Percentiles rank a stretch among this genome's conserved stretches.
phyloP scores from a whole-genome alignment of 345 rosid genomes.

The Syzygium aromaticum region DNA sequence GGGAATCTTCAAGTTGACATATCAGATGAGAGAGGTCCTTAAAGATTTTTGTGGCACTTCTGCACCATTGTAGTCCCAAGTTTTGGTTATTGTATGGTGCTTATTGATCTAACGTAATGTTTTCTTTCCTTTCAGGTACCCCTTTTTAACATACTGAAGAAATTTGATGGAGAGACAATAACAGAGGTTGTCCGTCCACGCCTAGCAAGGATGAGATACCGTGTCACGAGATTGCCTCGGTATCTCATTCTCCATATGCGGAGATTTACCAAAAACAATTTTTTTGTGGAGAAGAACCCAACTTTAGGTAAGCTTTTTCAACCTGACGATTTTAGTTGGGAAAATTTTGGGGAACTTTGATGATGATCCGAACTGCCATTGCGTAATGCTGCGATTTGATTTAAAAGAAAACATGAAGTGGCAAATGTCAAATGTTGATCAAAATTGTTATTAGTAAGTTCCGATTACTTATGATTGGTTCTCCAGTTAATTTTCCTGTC shows the following conservation, averaged over 20 bases:
- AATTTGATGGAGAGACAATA: conserved; percentile 69
- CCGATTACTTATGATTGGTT: background rate
- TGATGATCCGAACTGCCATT: background rate
- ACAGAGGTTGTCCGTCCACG: conserved; percentile 79
- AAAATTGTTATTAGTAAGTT: background rate
- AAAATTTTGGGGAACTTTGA: background rate
- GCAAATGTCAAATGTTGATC: background rate
- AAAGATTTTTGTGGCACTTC: background rate
- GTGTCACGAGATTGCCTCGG: conserved; percentile 63
- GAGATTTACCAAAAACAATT: conserved; percentile 73
- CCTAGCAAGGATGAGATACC: conserved; percentile 77
- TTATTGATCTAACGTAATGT: background rate
- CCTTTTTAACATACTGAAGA: conserved; percentile 75
- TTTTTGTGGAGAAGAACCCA: conserved; percentile 93
- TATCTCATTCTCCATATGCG: conserved; percentile 91
- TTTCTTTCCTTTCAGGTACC: conserved; percentile 36
- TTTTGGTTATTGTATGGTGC: background rate
- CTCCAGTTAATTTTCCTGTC: conserved; percentile 92
- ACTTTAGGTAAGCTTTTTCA: conserved; percentile 54
- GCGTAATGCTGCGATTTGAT: background rate
- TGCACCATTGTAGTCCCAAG: background rate
- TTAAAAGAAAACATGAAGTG: background rate
- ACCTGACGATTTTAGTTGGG: background rate
- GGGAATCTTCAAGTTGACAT: background rate
- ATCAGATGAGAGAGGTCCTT: background rate